Evolutionary conservation across 768 basidiomycete genomes (phyloP), one percentile per base, ranked within the genome.

Genomic region (Pisolithus orientalis): DNA sequence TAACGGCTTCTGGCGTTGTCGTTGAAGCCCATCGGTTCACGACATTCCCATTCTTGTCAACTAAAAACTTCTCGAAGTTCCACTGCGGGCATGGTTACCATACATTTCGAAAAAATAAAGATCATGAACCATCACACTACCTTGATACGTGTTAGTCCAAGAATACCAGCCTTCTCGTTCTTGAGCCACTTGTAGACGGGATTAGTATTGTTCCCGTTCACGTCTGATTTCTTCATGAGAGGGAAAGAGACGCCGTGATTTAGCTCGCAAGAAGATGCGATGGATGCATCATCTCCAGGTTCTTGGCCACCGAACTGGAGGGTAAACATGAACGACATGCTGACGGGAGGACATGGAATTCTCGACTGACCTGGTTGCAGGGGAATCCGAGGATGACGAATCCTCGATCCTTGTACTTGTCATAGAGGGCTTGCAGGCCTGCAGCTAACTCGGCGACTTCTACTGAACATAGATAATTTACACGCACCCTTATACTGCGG

Each of bases 211-310:
- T 86, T 82, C 3, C 94, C 94, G 66, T 96, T 97, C 39, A 96
- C 94, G 48, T 96, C 90, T 17, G 87, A 87, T 72, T 95, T 97
- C 73, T 83, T 87, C 84, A 90, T 89, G 47, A 97, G 70, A 10
- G 90, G 90, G 76, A 95, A 95, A 6, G 80, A 82, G 27, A 97
- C 93, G 16, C 90, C 90, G 65, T 94, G 84, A 74, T 94, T 95
- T 55, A 82, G 62, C 47, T 79, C 72, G 72, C 90, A 92, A 68
- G 87, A 89, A 62, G 82, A 73, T 17, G 74, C 76, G 59, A 94
- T 87, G 40, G 79, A 78, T n/a, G 76, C 77, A 60, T 94, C 91
- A 31, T 78, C 75, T n/a, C 79, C 85, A 0, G 92, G 92, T 61
- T 94, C 92, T 70, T 94, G 92, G 0, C 80, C 78, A 50, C 83